Evolutionary conservation across 805 yeast species (phyloP).

Genomic region (Kodamaea laetipori): DNA sequence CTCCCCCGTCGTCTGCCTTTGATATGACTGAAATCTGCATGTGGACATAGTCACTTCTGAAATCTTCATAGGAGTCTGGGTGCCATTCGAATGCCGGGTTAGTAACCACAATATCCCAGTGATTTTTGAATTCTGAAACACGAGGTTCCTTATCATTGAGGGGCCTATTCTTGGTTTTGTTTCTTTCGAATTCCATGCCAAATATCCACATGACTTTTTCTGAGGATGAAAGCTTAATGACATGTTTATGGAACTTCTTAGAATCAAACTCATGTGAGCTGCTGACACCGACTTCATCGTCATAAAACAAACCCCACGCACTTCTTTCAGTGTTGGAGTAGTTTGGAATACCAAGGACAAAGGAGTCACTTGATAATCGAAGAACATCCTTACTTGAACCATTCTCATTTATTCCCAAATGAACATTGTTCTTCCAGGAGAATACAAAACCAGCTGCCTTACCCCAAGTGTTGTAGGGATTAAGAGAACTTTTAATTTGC

Average conservation of each 20-base stretch:
- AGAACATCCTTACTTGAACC: constrained; percentile 52
- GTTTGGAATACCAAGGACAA: constrained; percentile 58
- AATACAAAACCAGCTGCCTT: constrained; percentile 64
- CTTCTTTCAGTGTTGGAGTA: constrained; percentile 39
- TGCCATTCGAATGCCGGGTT: constrained; percentile 60
- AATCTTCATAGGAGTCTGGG: constrained; percentile 77
- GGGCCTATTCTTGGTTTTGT: constrained; percentile 31
- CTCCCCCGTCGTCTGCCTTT: constrained; percentile 30
- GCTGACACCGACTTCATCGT: constrained; percentile 21
- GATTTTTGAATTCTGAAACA: constrained; percentile 54
- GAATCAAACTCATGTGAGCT: constrained; percentile 25
- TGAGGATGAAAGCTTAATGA: constrained; percentile 55
- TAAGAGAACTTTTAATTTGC: constrained; percentile 60
- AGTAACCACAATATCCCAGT: constrained; percentile 61
- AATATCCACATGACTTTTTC: constrained; percentile 77
- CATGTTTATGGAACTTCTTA: constrained; percentile 39
- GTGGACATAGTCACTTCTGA: constrained; percentile 81
- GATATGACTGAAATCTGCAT: constrained; percentile 43
- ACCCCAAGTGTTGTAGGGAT: constrained; percentile 61
- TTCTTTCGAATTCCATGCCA: constrained; percentile 74
- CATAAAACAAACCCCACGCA: constrained; percentile 42
- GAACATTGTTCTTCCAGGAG: constrained; percentile 60
- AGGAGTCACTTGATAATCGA: constrained; percentile 55
- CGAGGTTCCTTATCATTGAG: constrained; percentile 47
- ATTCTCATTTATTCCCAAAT: constrained; percentile 52